Base-by-base conservation (phyloP, 148 eudicot genomes). In the Arctostaphylos glauca region DNA sequence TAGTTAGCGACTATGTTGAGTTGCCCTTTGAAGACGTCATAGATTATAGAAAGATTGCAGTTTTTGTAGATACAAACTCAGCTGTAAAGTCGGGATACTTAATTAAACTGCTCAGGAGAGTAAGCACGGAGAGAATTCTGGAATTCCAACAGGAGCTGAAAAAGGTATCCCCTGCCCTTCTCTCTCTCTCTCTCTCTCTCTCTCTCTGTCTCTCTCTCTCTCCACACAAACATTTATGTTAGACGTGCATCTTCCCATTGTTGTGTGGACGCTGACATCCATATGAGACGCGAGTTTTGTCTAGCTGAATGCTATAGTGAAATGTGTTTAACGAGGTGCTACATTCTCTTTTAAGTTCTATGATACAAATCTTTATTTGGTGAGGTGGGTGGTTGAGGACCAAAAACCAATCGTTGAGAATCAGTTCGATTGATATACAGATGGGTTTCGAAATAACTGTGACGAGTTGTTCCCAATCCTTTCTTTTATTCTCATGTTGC, bases 21-120 rank as follows among this genome's bases (percentile, higher is more conserved):
- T 89, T 96, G 88, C 99, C 99, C 64, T 96, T 96, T 85, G 99
- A 96, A 87, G 97, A 96, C 84, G 93, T 87, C 85, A 93, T 96
- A 89, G 93, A 94, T 93, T 96, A 96, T 85, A 89, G 85, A 73
- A 96, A 94, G 79, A 89, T 94, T 82, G 95, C 98, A 56, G 79
- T 96, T 83, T 96, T 96, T 81, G 94, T 96, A 0, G 99, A 94
- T 87, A 82, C 99, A 48, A 81, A 84, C 66, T 86, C 92, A 56
- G 97, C 99, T 46, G 87, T 94, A 77, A 88, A 90, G 86, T 93
- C 88, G 5, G 94, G 98, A 68, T 89, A 84, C 88, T 86, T 96
- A 84, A 81, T 90, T 31, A 87, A 92, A 60, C 67, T 90, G 82
- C 96, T 96, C 4, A 90, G 94, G 87, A 82, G 82, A 79, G 84